Evolutionary conservation across 2,329 filamentous ascomycete species (phyloP).

Genomic region (Orbilia javanica): DNA sequence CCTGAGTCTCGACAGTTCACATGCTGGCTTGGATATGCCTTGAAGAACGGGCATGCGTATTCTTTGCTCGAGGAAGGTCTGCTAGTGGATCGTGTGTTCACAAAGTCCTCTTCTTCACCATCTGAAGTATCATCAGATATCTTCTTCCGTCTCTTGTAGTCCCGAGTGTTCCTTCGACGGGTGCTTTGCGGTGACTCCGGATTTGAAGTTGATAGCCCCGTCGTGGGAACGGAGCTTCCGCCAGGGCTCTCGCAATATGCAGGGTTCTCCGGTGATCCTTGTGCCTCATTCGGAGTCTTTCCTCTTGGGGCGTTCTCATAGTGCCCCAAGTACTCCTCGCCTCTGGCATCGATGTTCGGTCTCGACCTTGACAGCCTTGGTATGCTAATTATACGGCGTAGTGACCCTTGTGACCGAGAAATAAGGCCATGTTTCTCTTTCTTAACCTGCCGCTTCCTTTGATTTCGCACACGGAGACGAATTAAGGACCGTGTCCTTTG

Average conservation of each 20-base stretch:
- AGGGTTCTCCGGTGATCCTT: conserved; percentile 8
- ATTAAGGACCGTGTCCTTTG: conserved; percentile 32
- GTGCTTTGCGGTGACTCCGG: neutral
- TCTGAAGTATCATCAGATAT: conserved; percentile 42
- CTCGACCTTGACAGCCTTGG: conserved; percentile 11
- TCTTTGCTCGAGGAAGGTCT: conserved; percentile 33
- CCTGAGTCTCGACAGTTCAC: conserved; percentile 44
- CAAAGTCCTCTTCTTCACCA: conserved; percentile 31
- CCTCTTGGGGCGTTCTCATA: neutral
- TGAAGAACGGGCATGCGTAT: conserved; percentile 55
- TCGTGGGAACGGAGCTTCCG: conserved; percentile 1
- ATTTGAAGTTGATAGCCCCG: conserved; percentile 9
- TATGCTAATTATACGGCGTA: conserved; percentile 41
- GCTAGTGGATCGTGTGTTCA: conserved; percentile 11
- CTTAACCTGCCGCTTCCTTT: conserved; percentile 23
- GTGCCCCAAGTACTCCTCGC: neutral
- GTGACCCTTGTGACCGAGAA: conserved; percentile 29
- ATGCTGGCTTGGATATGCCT: conserved; percentile 47
- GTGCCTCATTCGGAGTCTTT: neutral
- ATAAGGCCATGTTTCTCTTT: conserved; percentile 30
- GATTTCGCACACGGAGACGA: conserved; percentile 26
- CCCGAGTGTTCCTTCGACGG: conserved; percentile 22
- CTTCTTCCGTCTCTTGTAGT: conserved; percentile 47
- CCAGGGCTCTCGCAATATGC: conserved; percentile 10
- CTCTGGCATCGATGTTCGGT: neutral